Base-by-base conservation (phyloP, 371 early-diverging fungal species). In the Circinella umbellata region DNA sequence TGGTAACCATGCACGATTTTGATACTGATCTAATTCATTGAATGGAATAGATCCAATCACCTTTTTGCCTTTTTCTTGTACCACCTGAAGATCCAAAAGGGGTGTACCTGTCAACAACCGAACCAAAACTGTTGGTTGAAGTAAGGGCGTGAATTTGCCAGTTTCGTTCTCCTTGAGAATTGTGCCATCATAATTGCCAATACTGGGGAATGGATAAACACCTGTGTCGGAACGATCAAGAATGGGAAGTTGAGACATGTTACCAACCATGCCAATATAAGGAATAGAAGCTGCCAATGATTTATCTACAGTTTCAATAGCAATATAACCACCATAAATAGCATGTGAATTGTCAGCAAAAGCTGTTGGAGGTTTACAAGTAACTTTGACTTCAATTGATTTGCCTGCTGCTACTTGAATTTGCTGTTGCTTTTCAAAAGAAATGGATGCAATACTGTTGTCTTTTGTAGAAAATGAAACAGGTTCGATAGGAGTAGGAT, bases 251-350 rank as follows among this genome's bases (percentile, higher is more conserved):
- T 78, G 69, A 38, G 67, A 38, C 46, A 86, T 59, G 47, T 84
- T 78, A 7, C 91, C 89, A 61, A 79, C 72, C 38, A 88, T 57
- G 34, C 90, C 91, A 35, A 86, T 72, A 68, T 88, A 90, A 10
- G 91, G 91, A 3, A 90, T 67, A 27, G 65, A 55, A 9, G 64
- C 62, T 8, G 64, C 36, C 35, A 55, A 55, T 17, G 60, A 27
- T 38, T 49, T 48, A n/a, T 62, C 53, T 14, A 17, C 18, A 15
- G 42, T 36, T 14, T 62, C 63, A 36, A 83, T 63, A 27, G 71
- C 61, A 39, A 84, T 64, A 47, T 71, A 85, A 0, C 85, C 85
- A 37, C 85, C 81, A 63, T 80, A 85, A 10, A 87, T 73, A 17
- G 80, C 76, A 48, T 70, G 60, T 39, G 65, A 36, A 8, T 46